Base-by-base conservation (phyloP, 306 rosid species). In the Glycyrrhiza uralensis region DNA sequence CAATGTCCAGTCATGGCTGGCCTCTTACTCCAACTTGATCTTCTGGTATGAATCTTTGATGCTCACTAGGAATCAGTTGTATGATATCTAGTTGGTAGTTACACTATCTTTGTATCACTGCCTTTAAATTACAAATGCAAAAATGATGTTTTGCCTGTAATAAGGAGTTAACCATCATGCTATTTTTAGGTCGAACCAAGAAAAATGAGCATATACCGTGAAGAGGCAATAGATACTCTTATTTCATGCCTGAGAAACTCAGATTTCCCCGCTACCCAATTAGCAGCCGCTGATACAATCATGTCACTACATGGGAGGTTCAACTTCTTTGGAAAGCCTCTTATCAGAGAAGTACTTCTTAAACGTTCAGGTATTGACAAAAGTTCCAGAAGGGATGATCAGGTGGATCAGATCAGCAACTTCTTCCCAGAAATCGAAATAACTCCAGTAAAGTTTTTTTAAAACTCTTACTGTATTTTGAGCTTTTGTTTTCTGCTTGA, bases 201-300 rank as follows among this genome's bases (percentile, higher is more conserved):
- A 79, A 89, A 91, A 66, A 91, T 86, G 98, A 94, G 98, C 82
- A 87, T 94, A 78, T 94, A 87, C 80, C 91, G 98, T 6, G 97
- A 94, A 86, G 97, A 94, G 83, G 94, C 97, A 8, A 86, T 91
- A 55, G 98, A 94, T 68, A 55, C 76, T 65, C 94, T 94, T 74
- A 85, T 89, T 72, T 84, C 91, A 58, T 94, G 98, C 86, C 90
- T 94, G 46, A 75, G 80, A 80, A 85, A 89, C 76, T 69, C 66
- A 4, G 90, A 89, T n/a, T 81, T 79, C 71, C 98, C 92, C 6
- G 58, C 74, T 58, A 83, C 82, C 44, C 98, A 91, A 81, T 64
- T 87, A 56, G 84, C 80, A 22, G 96, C 97, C 59, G 96, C 96
- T 8, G 91, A 91, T 80, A 91, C 85, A 47, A 87, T 94, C 29